phyloP scores from a whole-genome alignment of 306 rosid species.

The Hylodesmum podocarpum region DNA sequence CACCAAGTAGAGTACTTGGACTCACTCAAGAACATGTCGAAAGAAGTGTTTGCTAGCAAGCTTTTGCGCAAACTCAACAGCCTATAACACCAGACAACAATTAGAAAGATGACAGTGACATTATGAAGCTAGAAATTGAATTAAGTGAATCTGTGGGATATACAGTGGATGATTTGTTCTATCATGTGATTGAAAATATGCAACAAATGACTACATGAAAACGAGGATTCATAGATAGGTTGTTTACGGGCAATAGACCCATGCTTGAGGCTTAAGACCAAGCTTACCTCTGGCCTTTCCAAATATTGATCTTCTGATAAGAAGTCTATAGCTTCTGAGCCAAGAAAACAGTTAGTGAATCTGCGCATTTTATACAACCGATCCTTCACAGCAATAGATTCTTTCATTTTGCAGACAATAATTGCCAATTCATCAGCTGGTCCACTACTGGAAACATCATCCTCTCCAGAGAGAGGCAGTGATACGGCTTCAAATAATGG shows the following conservation, averaged over 20 bases:
- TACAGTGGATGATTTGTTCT: not conserved
- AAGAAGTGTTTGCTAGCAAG: constrained; percentile 78
- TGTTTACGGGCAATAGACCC: not conserved
- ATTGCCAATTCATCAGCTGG: constrained; percentile 74
- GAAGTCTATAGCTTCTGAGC: constrained; percentile 86
- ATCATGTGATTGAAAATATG: constrained; percentile 6
- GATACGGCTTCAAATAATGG: constrained; percentile 68
- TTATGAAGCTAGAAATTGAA: constrained; percentile 12
- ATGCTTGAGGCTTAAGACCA: constrained; percentile 18
- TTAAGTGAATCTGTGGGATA: not conserved
- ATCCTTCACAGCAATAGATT: constrained; percentile 65
- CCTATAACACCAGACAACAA: constrained; percentile 55
- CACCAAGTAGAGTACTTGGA: constrained; percentile 24
- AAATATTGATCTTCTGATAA: constrained; percentile 92
- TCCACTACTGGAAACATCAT: constrained; percentile 63
- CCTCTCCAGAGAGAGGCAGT: constrained; percentile 93
- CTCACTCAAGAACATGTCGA: constrained; percentile 85
- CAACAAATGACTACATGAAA: not conserved
- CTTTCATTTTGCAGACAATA: constrained; percentile 80
- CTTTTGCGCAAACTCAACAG: constrained; percentile 81
- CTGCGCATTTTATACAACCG: constrained; percentile 77
- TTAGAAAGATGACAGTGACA: constrained; percentile 18
- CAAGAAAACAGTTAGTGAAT: constrained; percentile 70
- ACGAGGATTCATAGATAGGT: not conserved
- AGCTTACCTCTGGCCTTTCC: constrained; percentile 84